These are phyloP conservation scores for Aspergillus sp. DNA, from an alignment of 2,329 filamentous ascomycete genomes.

Conservation along the genomic window DNA sequence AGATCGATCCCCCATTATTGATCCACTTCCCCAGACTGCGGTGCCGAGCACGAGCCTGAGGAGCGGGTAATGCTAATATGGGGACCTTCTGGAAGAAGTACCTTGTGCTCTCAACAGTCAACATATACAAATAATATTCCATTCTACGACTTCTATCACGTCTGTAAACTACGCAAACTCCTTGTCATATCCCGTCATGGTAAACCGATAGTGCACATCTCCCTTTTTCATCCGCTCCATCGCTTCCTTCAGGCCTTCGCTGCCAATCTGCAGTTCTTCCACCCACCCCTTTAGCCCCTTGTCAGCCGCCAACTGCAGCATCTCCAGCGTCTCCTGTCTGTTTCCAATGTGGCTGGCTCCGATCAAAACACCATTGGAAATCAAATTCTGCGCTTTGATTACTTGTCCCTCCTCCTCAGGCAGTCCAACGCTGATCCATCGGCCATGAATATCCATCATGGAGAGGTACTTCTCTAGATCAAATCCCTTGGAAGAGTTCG, in stretches of 20 bases:
- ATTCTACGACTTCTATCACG: not conserved
- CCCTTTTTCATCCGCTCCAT: constrained; percentile 69
- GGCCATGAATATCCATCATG: constrained; percentile 77
- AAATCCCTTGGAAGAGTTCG: constrained; percentile 70
- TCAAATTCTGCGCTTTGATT: constrained; percentile 72
- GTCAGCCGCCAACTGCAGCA: constrained; percentile 70
- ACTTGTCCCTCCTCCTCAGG: constrained; percentile 72
- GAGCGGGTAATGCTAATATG: not conserved
- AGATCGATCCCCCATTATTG: not conserved
- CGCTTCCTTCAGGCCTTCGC: constrained; percentile 67
- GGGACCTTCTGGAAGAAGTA: not conserved
- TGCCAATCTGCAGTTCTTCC: constrained; percentile 69
- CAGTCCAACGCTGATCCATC: constrained; percentile 76
- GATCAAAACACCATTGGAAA: constrained; percentile 71
- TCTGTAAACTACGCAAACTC: constrained; percentile 22
- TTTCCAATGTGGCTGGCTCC: constrained; percentile 70
- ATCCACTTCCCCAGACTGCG: constrained; percentile 8
- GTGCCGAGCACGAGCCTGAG: not conserved
- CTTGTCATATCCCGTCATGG: constrained; percentile 54
- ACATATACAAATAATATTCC: not conserved
- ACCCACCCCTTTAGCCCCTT: constrained; percentile 70
- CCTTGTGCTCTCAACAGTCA: not conserved
- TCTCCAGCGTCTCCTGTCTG: constrained; percentile 67
- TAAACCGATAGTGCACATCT: constrained; percentile 71
- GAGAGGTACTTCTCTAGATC: constrained; percentile 67